A percentile compares a stretch with the other conserved stretches of the same genome.
phyloP scores from a whole-genome alignment of 2,329 filamentous ascomycete species.

The Verticillium longisporum region DNA sequence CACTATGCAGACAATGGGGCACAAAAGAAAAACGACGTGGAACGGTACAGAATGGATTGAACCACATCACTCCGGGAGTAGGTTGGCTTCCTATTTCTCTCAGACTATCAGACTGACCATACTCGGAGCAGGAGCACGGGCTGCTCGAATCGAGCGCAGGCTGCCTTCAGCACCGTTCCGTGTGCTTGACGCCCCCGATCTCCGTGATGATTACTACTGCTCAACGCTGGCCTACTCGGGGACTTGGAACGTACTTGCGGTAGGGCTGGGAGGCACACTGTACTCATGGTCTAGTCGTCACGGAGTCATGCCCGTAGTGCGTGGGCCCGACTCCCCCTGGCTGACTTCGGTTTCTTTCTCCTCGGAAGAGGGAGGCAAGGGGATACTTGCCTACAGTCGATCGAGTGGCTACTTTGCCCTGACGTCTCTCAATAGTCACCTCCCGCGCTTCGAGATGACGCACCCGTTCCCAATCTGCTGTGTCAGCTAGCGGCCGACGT shows the following conservation, averaged over 20 bases:
- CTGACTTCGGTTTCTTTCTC: conserved; percentile 90
- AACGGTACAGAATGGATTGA: conserved; percentile 32
- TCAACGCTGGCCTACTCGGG: conserved; percentile 80
- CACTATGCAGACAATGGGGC: neutral
- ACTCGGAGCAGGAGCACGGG: neutral
- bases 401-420: conserved; percentile 70
- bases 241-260: conserved; percentile 68
- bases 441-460: conserved; percentile 67
- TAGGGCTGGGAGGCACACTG: conserved; percentile 71
- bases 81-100: neutral
- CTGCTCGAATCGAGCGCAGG: neutral
- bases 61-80: neutral
- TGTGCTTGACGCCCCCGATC: conserved; percentile 78
- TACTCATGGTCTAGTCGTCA: conserved; percentile 68
- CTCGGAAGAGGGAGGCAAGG: conserved; percentile 64
- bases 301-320: neutral
- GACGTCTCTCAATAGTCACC: conserved; percentile 66
- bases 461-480: conserved; percentile 71
- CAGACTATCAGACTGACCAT: neutral
- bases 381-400: conserved; percentile 79
- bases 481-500: conserved; percentile 69
- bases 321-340: conserved; percentile 48
- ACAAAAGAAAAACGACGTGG: conserved; percentile 28
- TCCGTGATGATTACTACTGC: conserved; percentile 96
- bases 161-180: conserved; percentile 71